Evolutionary conservation across 1,284 basidiomycete genomes (phyloP).

Genomic region (Sanghuangporus sanghuang): DNA sequence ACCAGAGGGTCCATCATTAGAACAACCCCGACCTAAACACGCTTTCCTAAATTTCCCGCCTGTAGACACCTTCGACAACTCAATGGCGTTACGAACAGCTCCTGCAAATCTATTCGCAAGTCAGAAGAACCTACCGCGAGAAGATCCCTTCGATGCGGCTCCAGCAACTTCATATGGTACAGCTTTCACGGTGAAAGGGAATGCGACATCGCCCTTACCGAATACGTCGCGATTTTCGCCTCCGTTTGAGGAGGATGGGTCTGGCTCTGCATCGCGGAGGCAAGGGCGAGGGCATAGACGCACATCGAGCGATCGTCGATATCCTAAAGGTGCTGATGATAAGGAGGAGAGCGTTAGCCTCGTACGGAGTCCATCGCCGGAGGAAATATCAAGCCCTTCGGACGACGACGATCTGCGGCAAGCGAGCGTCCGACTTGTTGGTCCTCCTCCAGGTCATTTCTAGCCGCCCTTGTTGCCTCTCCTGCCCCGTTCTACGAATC

Average conservation of each 20-base stretch:
- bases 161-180: conserved; percentile 28
- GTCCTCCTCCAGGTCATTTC: conserved; percentile 13
- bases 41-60: not conserved
- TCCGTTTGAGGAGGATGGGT: conserved; percentile 21
- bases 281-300: conserved; percentile 17
- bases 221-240: conserved; percentile 14
- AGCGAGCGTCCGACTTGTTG: conserved; percentile 17
- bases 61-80: not conserved
- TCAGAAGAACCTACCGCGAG: conserved; percentile 20
- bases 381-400: conserved; percentile 5
- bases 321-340: conserved; percentile 33
- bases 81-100: conserved; percentile 8
- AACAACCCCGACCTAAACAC: conserved; percentile 15
- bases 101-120: conserved; percentile 20
- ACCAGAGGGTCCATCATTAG: conserved; percentile 4
- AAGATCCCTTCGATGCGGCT: conserved; percentile 28
- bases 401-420: conserved; percentile 3
- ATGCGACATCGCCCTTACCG: conserved; percentile 8
- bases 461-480: not conserved
- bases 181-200: conserved; percentile 20
- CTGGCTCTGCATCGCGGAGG: not conserved
- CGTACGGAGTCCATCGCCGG: conserved; percentile 24
- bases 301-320: conserved; percentile 26
- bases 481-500: not conserved
- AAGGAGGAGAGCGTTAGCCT: conserved; percentile 36